Base-by-base conservation (phyloP, 768 basidiomycete genomes). In the Dioszegia crocea region DNA sequence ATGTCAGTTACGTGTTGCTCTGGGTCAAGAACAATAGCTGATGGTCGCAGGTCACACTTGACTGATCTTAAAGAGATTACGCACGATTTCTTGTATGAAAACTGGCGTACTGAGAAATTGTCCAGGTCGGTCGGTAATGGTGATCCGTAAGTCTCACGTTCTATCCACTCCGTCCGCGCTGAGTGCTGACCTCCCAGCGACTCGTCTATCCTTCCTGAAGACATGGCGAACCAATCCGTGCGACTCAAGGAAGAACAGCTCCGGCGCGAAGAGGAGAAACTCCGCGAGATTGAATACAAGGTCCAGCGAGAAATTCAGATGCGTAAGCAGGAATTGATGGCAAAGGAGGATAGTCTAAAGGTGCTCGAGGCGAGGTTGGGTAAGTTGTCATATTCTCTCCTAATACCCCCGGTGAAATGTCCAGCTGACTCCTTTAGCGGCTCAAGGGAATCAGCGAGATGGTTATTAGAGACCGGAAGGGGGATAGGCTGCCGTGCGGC, bases 231-330 rank as follows among this genome's bases (percentile, higher is more conserved):
- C 53, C 96, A 98, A 79, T 90, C 88, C 61, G 92, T 97, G 45
- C 88, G 94, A 57, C 86, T 98, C 80, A 98, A 98, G 81, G 96
- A 98, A 80, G 96, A 99, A 76, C 96, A 98, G 77, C 86, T 99
- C 59, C 87, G 93, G 68, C 82, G 89, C 60, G 96, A 99, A 77
- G 92, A 96, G 80, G 91, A 96, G 82, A 94, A 94, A 86, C 83
- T 99, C 65, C 91, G 94, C 62, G 96, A 99, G 80, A 89, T 97
- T 78, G 96, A 99, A 78, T 84, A 97, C 78, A 93, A 91, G 78
- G 91, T 97, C 27, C 93, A 97, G 78, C 84, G 96, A 48, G 96
- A 99, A 81, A 91, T 99, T 78, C 90, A 89, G 75, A 89, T 98
- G 82, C 93, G 94, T 81, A 83, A 92, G 73, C 94, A 98, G 76